Evolutionary conservation across 805 yeast genomes (phyloP).

Genomic region (Sugiyamaella valdiviana): DNA sequence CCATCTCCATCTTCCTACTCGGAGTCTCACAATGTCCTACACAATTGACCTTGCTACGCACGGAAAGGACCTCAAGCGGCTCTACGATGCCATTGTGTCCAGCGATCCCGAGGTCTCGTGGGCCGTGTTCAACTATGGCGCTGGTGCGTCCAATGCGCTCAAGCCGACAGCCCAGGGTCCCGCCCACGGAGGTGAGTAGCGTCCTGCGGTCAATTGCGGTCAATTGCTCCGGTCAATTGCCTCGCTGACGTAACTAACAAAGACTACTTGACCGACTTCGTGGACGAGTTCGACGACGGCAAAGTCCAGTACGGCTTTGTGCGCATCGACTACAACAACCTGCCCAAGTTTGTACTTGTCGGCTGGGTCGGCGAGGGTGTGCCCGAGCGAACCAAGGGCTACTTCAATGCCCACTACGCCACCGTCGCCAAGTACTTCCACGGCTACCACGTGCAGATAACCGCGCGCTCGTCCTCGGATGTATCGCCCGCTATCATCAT

Average conservation of each 20-base stretch:
- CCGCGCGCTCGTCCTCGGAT: constrained; percentile 93
- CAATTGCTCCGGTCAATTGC: not conserved
- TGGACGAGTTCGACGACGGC: constrained; percentile 76
- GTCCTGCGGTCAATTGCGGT: not conserved
- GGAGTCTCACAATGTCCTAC: constrained; percentile 26
- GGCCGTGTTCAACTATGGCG: constrained; percentile 75
- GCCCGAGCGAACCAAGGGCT: constrained; percentile 47
- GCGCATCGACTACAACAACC: constrained; percentile 85
- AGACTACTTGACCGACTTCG: constrained; percentile 70
- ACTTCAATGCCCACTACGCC: constrained; percentile 38
- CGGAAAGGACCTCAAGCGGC: constrained; percentile 65
- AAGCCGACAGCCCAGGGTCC: constrained; percentile 34
- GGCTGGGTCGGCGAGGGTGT: constrained; percentile 97
- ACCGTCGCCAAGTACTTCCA: constrained; percentile 35
- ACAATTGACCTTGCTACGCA: constrained; percentile 55
- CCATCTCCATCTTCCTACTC: not conserved
- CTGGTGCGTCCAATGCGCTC: constrained; percentile 40
- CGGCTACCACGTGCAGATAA: constrained; percentile 92
- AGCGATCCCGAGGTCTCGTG: constrained; percentile 68
- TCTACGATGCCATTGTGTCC: constrained; percentile 72
- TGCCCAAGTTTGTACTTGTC: constrained; percentile 71
- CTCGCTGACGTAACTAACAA: constrained; percentile 37
- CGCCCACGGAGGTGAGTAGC: constrained; percentile 27
- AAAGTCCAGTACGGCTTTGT: constrained; percentile 86
- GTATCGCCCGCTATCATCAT: constrained; percentile 71